phyloP scores from a whole-genome alignment of 73 alveolate species.

The Tetrahymena elliotti region DNA sequence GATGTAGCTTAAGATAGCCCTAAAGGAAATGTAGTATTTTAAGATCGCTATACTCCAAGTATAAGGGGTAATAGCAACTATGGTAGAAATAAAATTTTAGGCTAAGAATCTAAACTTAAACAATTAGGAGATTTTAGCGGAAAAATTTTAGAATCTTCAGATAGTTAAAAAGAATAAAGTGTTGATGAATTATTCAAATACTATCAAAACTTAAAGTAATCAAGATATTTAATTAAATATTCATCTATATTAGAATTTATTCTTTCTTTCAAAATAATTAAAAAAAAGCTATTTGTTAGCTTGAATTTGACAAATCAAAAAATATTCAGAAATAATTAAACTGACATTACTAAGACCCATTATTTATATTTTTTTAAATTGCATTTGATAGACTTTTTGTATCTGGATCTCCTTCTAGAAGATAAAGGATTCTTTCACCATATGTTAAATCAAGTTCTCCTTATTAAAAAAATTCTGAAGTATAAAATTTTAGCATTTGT shows the following conservation, averaged over 20 bases:
- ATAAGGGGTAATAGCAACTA: not conserved
- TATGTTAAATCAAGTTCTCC: not conserved
- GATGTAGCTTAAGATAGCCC: not conserved
- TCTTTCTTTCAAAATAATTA: not conserved
- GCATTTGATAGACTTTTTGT: not conserved
- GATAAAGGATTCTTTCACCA: not conserved
- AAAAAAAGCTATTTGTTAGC: not conserved
- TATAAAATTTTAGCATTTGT: not conserved
- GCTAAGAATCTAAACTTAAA: not conserved
- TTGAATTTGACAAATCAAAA: not conserved
- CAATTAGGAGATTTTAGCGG: not conserved
- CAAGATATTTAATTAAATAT: not conserved
- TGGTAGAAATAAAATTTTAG: not conserved
- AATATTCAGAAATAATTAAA: too few species aligned
- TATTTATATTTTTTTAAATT: not conserved
- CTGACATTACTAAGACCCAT: not conserved
- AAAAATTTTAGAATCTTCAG: not conserved
- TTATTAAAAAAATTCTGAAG: not conserved
- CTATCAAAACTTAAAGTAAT: not conserved
- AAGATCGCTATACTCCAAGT: not conserved
- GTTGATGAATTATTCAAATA: not conserved
- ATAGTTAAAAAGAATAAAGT: not conserved
- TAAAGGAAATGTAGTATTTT: not conserved
- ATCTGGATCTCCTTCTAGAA: not conserved
- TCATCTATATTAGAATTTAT: too few species aligned